Evolutionary conservation across 352 stramenopile species (phyloP).

Genomic region (Phytophthora capsici): DNA sequence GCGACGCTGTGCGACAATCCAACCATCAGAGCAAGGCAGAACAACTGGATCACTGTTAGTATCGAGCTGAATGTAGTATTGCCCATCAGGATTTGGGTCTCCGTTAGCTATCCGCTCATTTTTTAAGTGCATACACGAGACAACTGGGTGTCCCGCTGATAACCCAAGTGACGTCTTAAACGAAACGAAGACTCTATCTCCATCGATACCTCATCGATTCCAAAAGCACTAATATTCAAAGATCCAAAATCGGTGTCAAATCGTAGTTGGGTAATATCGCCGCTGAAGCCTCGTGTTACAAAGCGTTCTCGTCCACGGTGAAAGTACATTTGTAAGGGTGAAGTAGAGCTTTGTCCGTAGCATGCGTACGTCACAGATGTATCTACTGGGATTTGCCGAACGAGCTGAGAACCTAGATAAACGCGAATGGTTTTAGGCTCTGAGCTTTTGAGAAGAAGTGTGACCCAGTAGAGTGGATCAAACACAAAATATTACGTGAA

Average conservation of each 20-base stretch:
- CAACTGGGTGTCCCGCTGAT: conserved; percentile 48
- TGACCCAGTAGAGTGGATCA: conserved; percentile 39
- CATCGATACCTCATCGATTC: conserved; percentile 68
- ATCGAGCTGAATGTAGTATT: conserved; percentile 61
- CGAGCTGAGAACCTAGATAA: conserved; percentile 47
- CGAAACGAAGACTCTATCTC: conserved; percentile 61
- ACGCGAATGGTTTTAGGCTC: conserved; percentile 54
- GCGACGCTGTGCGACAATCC: conserved; percentile 60
- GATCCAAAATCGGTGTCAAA: conserved; percentile 55
- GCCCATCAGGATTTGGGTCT: conserved; percentile 60
- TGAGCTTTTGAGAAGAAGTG: conserved; percentile 36
- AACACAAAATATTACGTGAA: conserved; percentile 78
- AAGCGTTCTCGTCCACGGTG: conserved; percentile 46
- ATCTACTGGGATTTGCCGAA: conserved; percentile 51
- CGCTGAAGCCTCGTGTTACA: conserved; percentile 47
- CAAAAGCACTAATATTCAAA: conserved; percentile 51
- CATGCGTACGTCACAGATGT: conserved; percentile 48
- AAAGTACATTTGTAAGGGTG: conserved; percentile 34
- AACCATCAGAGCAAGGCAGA: conserved; percentile 61
- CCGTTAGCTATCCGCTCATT: conserved; percentile 36
- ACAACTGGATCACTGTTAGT: conserved; percentile 24
- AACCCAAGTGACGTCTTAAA: conserved; percentile 58
- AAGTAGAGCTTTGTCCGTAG: conserved; percentile 33
- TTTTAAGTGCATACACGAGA: conserved; percentile 61
- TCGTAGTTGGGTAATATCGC: conserved; percentile 41